These are phyloP conservation scores for Pestalotiopsis sp. DNA, from an alignment of 2,329 filamentous ascomycete species.

Conservation along the genomic window DNA sequence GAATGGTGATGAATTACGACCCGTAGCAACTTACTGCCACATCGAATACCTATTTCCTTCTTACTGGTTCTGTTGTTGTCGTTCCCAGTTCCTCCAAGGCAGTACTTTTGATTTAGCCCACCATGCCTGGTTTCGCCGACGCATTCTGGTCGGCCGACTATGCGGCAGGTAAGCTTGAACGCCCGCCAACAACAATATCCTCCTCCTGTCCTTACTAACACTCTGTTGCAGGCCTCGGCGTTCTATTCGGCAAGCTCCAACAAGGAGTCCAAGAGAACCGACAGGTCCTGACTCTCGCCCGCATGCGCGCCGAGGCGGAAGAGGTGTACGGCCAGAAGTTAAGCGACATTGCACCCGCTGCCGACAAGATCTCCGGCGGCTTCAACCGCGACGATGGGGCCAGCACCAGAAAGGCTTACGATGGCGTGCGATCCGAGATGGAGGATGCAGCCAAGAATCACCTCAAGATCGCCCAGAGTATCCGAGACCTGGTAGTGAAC, in stretches of 20 bases:
- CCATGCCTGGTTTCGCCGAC: slow-evolving; percentile 86
- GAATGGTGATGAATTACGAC: slow-evolving; percentile 12
- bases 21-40: neutral
- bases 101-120: neutral
- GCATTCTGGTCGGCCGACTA: slow-evolving; percentile 99
- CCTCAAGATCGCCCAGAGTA: slow-evolving; percentile 94
- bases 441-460: slow-evolving; percentile 86
- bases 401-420: slow-evolving; percentile 95
- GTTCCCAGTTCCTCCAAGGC: neutral
- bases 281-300: slow-evolving; percentile 87
- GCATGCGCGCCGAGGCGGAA: slow-evolving; percentile 93
- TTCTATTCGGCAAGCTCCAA: slow-evolving; percentile 94
- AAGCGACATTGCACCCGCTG: slow-evolving; percentile 76
- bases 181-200: neutral
- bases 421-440: slow-evolving; percentile 92
- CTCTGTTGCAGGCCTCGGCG: slow-evolving; percentile 68
- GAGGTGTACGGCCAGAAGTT: slow-evolving; percentile 83
- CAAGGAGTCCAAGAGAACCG: slow-evolving; percentile 95
- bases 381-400: slow-evolving; percentile 93
- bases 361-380: slow-evolving; percentile 80
- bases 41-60: neutral
- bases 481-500: slow-evolving; percentile 90
- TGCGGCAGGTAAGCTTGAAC: slow-evolving; percentile 71
- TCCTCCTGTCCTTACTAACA: neutral
- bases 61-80: neutral